These are phyloP conservation scores for Murraya koenigii DNA, from an alignment of 345 rosid genomes.

Conservation along the genomic window DNA sequence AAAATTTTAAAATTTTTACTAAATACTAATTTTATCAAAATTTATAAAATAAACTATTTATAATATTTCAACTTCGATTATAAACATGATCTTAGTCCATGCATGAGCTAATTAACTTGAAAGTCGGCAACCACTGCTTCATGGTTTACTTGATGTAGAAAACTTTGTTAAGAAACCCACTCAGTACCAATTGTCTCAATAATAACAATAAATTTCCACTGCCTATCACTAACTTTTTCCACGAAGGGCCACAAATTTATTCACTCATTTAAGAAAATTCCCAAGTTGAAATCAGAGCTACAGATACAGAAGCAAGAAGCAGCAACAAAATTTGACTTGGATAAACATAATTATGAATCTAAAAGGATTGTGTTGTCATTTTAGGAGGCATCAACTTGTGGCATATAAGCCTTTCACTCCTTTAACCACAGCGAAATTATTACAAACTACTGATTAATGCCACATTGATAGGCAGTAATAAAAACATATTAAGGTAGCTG, in stretches of 20 bases:
- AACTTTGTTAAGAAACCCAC: background rate
- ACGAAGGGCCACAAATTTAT: background rate
- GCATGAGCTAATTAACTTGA: too few relatives aligned
- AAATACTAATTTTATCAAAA: too few relatives aligned
- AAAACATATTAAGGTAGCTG: background rate
- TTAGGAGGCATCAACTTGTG: conserved; percentile 2
- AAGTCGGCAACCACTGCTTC: too few relatives aligned
- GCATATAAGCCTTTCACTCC: background rate
- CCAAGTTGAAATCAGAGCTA: background rate
- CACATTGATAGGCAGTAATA: background rate
- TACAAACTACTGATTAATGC: background rate
- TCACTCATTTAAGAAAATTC: background rate
- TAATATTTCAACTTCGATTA: too few relatives aligned
- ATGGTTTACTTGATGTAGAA: too few relatives aligned
- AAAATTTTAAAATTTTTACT: too few relatives aligned
- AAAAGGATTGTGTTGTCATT: background rate
- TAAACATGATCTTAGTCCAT: too few relatives aligned
- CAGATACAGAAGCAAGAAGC: background rate
- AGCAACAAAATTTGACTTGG: background rate
- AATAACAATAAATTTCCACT: background rate
- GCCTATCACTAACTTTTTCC: background rate
- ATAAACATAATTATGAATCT: background rate
- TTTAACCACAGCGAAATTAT: background rate
- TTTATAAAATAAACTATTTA: too few relatives aligned
- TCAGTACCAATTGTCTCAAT: background rate